These are phyloP conservation scores for Tuctoria greenei DNA, from an alignment of 176 grass and related monocot species.

Conservation along the genomic window DNA sequence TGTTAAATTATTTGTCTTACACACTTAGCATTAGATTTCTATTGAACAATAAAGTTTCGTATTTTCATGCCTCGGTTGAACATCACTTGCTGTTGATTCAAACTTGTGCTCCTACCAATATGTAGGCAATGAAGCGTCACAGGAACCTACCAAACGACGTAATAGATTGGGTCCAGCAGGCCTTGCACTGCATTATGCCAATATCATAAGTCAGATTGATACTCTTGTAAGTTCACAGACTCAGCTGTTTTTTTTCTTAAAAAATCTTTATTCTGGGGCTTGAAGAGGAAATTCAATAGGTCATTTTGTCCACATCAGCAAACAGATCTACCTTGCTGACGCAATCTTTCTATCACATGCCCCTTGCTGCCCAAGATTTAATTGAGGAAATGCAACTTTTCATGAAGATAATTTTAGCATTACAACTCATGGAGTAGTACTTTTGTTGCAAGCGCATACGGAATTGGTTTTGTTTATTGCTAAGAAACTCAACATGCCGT, in stretches of 20 bases:
- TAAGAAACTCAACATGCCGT: not conserved
- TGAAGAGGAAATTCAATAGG: not conserved
- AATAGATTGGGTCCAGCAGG: slow-evolving; percentile 91
- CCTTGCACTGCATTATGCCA: slow-evolving; percentile 96
- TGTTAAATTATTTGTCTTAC: not conserved
- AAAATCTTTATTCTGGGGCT: not conserved
- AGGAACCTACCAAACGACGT: slow-evolving; percentile 46
- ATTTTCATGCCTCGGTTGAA: slow-evolving; percentile 8
- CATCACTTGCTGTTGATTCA: not conserved
- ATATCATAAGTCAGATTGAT: slow-evolving; percentile 95
- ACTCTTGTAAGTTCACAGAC: slow-evolving; percentile 70
- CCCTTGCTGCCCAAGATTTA: too few species aligned
- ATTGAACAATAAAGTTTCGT: not conserved
- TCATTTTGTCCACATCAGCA: slow-evolving; percentile 9
- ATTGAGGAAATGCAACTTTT: too few species aligned
- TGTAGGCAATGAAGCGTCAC: slow-evolving; percentile 73
- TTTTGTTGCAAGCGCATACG: not conserved
- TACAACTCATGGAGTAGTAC: slow-evolving; percentile 13
- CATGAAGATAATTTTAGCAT: slow-evolving; percentile 22
- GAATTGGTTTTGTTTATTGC: slow-evolving; percentile 19
- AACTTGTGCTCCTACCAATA: slow-evolving; percentile 42
- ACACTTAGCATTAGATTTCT: not conserved
- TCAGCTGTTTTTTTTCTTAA: not conserved
- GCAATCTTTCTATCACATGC: not conserved
- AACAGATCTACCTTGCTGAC: slow-evolving; percentile 15